A percentile compares a stretch with the other conserved stretches of the same genome.
These are phyloP conservation scores for Monascus ruber DNA, from an alignment of 2,329 filamentous ascomycete species.

Conservation along the genomic window DNA sequence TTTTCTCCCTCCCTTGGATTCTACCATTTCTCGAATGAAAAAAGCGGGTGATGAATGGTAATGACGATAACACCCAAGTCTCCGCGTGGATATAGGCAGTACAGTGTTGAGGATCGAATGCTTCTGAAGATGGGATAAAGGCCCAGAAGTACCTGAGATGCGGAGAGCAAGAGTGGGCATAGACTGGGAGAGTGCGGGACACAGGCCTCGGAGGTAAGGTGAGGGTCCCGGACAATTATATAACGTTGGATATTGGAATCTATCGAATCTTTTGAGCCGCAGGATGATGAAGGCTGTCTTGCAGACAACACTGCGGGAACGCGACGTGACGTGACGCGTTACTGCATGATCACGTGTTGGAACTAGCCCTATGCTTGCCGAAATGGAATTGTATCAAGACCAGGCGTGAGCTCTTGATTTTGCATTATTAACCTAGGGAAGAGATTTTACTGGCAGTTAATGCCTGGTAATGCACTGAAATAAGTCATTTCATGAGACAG, in stretches of 20 bases:
- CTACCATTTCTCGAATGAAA: slow-evolving; percentile 12
- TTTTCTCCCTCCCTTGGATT: slow-evolving; percentile 35
- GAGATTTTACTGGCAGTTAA: too few species aligned
- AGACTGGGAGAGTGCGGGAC: background rate
- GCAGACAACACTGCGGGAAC: background rate
- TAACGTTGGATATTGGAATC: background rate
- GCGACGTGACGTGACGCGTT: slow-evolving; percentile 1
- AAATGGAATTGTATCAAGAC: too few species aligned
- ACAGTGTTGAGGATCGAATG: background rate
- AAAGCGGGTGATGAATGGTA: background rate
- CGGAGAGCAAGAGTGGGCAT: background rate
- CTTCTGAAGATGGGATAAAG: background rate
- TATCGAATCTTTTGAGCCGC: background rate
- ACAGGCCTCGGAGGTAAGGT: background rate
- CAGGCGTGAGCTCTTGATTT: too few species aligned
- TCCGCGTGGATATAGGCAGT: background rate
- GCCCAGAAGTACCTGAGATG: background rate
- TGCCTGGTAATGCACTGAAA: too few species aligned
- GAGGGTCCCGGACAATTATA: too few species aligned
- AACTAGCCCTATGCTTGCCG: too few species aligned
- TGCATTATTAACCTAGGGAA: too few species aligned
- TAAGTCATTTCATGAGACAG: background rate
- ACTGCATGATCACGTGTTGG: too few species aligned
- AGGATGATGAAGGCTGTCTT: background rate
- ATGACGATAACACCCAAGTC: background rate